phyloP scores from a whole-genome alignment of 2,329 filamentous ascomycete genomes.

The Ascochyta viciae-villosae region DNA sequence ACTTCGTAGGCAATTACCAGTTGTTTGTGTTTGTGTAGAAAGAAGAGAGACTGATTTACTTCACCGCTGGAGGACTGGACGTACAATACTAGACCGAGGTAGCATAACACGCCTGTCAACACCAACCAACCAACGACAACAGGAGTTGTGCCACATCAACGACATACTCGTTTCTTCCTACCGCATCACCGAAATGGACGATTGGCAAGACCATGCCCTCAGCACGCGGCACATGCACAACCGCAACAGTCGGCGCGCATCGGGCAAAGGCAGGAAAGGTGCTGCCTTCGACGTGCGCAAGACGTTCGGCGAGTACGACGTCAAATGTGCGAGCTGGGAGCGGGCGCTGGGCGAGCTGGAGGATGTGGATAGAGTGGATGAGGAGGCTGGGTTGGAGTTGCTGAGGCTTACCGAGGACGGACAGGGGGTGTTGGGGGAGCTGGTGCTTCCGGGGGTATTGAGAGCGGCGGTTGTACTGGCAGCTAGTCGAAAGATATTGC shows the following conservation, averaged over 20 bases:
- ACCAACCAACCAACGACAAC: too few relatives aligned
- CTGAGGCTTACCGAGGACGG: constrained; percentile 29
- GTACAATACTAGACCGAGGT: too few relatives aligned
- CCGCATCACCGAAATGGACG: constrained; percentile 18
- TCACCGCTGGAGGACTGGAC: too few relatives aligned
- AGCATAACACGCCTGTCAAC: too few relatives aligned
- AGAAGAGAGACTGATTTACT: too few relatives aligned
- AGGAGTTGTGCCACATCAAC: too few relatives aligned
- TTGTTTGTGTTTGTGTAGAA: too few relatives aligned
- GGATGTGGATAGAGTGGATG: not conserved
- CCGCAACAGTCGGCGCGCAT: constrained; percentile 16
- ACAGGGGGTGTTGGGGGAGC: constrained; percentile 29
- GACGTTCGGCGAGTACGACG: constrained; percentile 31
- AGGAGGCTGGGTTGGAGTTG: constrained; percentile 24
- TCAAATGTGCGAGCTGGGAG: constrained; percentile 33
- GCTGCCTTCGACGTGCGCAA: constrained; percentile 32
- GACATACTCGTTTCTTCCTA: too few relatives aligned
- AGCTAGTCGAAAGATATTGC: constrained; percentile 26
- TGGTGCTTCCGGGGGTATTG: constrained; percentile 25
- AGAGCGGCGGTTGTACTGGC: constrained; percentile 25
- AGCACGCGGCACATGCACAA: constrained; percentile 37
- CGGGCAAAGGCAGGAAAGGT: constrained; percentile 21
- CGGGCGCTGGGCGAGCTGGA: constrained; percentile 6
- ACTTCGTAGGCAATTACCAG: too few relatives aligned
- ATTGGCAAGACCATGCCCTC: constrained; percentile 36